These are phyloP conservation scores for Vitis hybrid DNA, from an alignment of 177 flowering plant genomes.

Conservation along the genomic window DNA sequence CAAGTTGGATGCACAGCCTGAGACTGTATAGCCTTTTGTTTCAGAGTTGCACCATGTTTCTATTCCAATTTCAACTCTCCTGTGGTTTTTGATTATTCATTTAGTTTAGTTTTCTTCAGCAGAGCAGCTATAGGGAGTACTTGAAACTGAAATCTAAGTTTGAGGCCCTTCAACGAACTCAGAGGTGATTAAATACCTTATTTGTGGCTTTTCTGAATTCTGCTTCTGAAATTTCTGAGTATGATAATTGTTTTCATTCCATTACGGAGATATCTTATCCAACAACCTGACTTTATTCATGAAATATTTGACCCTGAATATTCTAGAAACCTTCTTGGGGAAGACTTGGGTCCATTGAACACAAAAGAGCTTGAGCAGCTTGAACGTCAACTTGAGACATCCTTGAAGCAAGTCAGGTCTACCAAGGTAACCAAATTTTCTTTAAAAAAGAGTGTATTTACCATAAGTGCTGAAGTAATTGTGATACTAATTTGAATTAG, in stretches of 20 bases:
- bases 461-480: no score
- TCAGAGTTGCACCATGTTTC: background rate
- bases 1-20: no score
- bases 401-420: constrained; percentile 62
- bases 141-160: constrained; percentile 53
- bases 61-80: background rate
- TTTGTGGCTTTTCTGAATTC: no score
- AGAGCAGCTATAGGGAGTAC: constrained; percentile 61
- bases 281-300: background rate
- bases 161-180: constrained; percentile 52
- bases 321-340: constrained; percentile 66
- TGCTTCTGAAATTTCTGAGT: no score
- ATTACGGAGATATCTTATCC: background rate
- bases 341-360: constrained; percentile 57
- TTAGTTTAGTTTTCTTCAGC: constrained; percentile 7
- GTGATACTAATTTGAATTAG: background rate
- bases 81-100: background rate
- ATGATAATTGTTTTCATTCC: background rate
- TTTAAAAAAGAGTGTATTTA: no score
- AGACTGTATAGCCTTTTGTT: background rate
- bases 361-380: constrained; percentile 67
- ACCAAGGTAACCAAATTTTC: constrained; percentile 40
- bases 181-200: constrained; percentile 35
- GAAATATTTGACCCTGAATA: background rate
- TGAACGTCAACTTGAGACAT: constrained; percentile 58